A percentile compares a stretch with the other conserved stretches of the same genome.
Conservation (phyloP, 2,329 filamentous ascomycete genomes). For the Colletotrichum chrysophilum region DNA sequence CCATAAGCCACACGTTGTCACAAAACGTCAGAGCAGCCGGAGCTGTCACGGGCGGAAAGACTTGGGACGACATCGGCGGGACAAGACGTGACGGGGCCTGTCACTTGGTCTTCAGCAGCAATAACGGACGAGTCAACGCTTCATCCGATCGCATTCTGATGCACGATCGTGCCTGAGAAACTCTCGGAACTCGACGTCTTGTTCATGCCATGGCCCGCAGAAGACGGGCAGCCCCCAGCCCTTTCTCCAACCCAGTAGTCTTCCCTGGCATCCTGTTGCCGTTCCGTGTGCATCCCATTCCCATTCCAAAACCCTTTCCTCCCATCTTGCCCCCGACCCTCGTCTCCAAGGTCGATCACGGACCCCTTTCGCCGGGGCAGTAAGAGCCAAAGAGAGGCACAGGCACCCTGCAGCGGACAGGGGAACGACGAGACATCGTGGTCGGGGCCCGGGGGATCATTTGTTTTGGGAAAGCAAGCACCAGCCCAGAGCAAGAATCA, state of each 20-base stretch:
- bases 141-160: slow-evolving; percentile 15
- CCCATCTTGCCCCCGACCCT: slow-evolving; percentile 7
- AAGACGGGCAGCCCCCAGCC: not conserved
- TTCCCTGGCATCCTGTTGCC: slow-evolving; percentile 13
- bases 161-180: slow-evolving; percentile 13
- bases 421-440: slow-evolving; percentile 16
- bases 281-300: slow-evolving; percentile 17
- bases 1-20: not conserved
- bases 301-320: slow-evolving; percentile 10
- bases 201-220: slow-evolving; percentile 14
- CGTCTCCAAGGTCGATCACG: slow-evolving; percentile 23
- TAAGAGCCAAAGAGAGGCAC: slow-evolving; percentile 7
- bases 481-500: not conserved
- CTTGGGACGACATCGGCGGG: slow-evolving; percentile 12
- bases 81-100: slow-evolving; percentile 4
- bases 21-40: slow-evolving; percentile 9
- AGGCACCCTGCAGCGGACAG: slow-evolving; percentile 12
- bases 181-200: slow-evolving; percentile 16
- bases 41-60: slow-evolving; percentile 1
- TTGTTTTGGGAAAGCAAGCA: slow-evolving; percentile 16
- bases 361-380: slow-evolving; percentile 17
- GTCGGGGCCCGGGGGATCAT: slow-evolving; percentile 12
- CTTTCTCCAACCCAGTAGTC: not conserved
- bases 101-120: not conserved
- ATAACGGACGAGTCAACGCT: slow-evolving; percentile 18